Evolutionary conservation across 140 eudicot genomes (phyloP).

Genomic region (Oenanthe javanica): DNA sequence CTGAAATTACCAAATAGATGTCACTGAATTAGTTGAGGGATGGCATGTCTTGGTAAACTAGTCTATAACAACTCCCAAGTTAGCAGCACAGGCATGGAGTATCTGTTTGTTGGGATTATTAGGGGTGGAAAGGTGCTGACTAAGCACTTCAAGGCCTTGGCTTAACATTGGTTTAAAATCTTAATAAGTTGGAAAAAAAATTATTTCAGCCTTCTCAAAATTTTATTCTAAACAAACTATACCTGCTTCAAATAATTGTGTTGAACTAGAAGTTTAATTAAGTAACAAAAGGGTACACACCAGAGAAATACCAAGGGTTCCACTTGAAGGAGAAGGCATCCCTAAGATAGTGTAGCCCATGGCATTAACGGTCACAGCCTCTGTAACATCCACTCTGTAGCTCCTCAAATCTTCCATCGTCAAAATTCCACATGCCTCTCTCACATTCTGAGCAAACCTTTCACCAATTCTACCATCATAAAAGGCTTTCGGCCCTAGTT

Average conservation of each 20-base stretch:
- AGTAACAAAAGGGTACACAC: slow-evolving; percentile 25
- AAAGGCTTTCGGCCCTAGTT: slow-evolving; percentile 65
- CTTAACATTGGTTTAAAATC: too few relatives aligned
- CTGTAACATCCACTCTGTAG: slow-evolving; percentile 52
- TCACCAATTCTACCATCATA: slow-evolving; percentile 68
- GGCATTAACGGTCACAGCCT: slow-evolving; percentile 48
- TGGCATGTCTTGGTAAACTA: not conserved
- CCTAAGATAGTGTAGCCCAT: slow-evolving; percentile 82
- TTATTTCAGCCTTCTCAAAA: too few relatives aligned
- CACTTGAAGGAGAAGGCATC: slow-evolving; percentile 97
- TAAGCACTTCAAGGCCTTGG: too few relatives aligned
- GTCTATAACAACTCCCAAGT: not conserved
- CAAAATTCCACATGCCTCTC: slow-evolving; percentile 65
- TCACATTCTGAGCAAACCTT: slow-evolving; percentile 53
- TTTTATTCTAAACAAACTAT: not conserved
- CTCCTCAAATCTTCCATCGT: slow-evolving; percentile 78
- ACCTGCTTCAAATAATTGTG: not conserved
- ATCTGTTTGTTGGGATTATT: too few relatives aligned
- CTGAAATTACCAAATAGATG: slow-evolving; percentile 22
- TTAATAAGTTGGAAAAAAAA: too few relatives aligned
- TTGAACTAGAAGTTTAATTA: not conserved
- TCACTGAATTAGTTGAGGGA: not conserved
- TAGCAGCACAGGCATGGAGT: not conserved
- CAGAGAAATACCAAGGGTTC: slow-evolving; percentile 82
- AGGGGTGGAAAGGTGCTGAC: too few relatives aligned